A percentile compares a stretch with the other conserved stretches of the same genome.
Conservation (phyloP, 2,329 filamentous ascomycete genomes). For the Pseudopithomyces maydicus region DNA sequence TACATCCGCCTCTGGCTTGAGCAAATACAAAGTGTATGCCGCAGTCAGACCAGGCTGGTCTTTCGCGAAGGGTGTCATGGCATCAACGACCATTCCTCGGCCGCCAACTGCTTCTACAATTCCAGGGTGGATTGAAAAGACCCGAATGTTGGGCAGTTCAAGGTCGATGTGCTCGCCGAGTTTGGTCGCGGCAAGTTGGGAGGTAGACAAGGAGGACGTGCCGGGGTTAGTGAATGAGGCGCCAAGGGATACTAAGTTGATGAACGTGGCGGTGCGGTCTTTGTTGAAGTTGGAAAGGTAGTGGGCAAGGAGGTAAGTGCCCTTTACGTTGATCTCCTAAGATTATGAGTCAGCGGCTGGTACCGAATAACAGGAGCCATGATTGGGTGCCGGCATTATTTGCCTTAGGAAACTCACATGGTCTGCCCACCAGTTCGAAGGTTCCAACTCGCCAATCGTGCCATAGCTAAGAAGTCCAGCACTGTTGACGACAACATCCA, state of each 20-base stretch:
- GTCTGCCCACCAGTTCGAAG: conserved; percentile 23
- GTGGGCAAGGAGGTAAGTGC: conserved; percentile 25
- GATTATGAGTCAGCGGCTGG: background rate
- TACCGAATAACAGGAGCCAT: background rate
- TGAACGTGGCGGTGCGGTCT: conserved; percentile 25
- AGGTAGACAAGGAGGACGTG: conserved; percentile 23
- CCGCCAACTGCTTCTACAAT: conserved; percentile 25
- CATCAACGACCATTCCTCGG: conserved; percentile 21
- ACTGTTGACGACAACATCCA: conserved; percentile 31
- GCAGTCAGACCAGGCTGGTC: conserved; percentile 39
- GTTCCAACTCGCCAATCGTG: conserved; percentile 15
- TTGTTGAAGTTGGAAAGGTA: conserved; percentile 23
- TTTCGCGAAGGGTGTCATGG: conserved; percentile 32
- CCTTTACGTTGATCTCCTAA: conserved; percentile 31
- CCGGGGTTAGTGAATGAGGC: conserved; percentile 23
- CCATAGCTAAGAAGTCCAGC: conserved; percentile 19
- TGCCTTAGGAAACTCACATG: conserved; percentile 12
- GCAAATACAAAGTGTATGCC: conserved; percentile 30
- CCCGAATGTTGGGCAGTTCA: conserved; percentile 23
- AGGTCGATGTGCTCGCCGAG: conserved; percentile 28
- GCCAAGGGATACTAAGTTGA: conserved; percentile 27
- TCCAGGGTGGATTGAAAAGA: conserved; percentile 30
- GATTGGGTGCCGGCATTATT: too few species aligned
- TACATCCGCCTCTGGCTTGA: conserved; percentile 18
- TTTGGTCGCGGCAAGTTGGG: conserved; percentile 28